phyloP scores from a whole-genome alignment of 768 basidiomycete genomes.

The Auricularia sp. region DNA sequence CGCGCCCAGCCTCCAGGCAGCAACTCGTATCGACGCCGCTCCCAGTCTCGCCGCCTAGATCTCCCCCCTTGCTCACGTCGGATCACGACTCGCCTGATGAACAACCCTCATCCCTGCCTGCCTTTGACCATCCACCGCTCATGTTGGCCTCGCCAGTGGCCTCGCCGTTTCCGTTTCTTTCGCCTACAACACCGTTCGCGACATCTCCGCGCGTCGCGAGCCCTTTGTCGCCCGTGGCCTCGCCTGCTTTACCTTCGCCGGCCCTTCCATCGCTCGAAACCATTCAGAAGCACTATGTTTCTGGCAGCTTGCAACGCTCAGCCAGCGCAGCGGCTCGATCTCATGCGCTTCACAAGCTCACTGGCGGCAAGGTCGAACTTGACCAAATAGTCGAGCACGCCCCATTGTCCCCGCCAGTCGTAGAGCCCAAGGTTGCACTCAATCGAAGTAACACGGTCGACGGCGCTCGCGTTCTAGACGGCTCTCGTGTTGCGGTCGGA shows the following conservation, averaged over 20 bases:
- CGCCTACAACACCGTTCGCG: not conserved
- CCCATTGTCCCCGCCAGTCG: slow-evolving; percentile 32
- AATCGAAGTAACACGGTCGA: slow-evolving; percentile 75
- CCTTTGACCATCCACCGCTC: not conserved
- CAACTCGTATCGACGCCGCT: not conserved
- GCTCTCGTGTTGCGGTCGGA: slow-evolving; percentile 65
- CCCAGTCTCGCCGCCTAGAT: not conserved
- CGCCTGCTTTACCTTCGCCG: slow-evolving; percentile 25
- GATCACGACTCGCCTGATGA: not conserved
- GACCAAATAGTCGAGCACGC: slow-evolving; percentile 56
- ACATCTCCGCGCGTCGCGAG: not conserved
- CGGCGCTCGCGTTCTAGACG: slow-evolving; percentile 66
- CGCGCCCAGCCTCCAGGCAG: not conserved
- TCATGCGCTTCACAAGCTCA: slow-evolving; percentile 77
- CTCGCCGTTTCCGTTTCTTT: not conserved
- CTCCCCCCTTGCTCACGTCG: slow-evolving; percentile 1
- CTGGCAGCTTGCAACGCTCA: slow-evolving; percentile 78
- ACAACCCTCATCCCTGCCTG: slow-evolving; percentile 2
- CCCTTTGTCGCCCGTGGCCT: slow-evolving; percentile 1
- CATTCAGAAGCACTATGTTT: slow-evolving; percentile 50
- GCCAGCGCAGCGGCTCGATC: slow-evolving; percentile 79
- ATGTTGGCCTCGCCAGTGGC: not conserved
- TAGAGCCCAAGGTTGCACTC: slow-evolving; percentile 33
- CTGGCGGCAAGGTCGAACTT: slow-evolving; percentile 40
- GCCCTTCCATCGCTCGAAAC: slow-evolving; percentile 23